Conservation (phyloP, 2,329 filamentous ascomycete genomes). For the Exophiala lecanii-corni region DNA sequence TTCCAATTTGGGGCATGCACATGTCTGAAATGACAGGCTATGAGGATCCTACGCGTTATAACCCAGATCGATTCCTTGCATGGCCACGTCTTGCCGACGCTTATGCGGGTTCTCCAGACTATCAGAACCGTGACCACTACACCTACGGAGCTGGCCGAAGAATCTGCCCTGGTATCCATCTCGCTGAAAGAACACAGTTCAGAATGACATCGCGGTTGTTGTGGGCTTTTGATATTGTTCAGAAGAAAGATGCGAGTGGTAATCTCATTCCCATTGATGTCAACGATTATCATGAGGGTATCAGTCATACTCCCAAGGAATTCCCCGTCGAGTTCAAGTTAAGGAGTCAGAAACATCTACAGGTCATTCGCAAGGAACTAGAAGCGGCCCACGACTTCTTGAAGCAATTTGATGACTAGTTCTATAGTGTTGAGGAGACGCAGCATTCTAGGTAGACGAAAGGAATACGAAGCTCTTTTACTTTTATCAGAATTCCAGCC, state of each 20-base stretch:
- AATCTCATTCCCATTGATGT: conserved; percentile 4
- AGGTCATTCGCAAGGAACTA: conserved; percentile 4
- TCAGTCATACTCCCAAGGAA: conserved; percentile 5
- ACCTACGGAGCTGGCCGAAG: conserved; percentile 40
- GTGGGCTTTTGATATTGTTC: conserved; percentile 41
- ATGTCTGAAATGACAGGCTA: conserved; percentile 37
- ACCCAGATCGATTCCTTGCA: conserved; percentile 36
- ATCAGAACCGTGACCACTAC: conserved; percentile 30
- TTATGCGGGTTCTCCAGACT: conserved; percentile 33
- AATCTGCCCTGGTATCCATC: conserved; percentile 45
- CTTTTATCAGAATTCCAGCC: no score
- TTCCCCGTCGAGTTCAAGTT: conserved; percentile 10
- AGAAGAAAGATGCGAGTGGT: background rate
- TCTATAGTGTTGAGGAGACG: background rate
- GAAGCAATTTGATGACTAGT: conserved; percentile 8
- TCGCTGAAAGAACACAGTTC: conserved; percentile 48
- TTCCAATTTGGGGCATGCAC: conserved; percentile 43
- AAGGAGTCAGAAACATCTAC: conserved; percentile 8
- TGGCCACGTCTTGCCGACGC: conserved; percentile 30
- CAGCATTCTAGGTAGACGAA: background rate
- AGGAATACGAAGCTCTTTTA: no score
- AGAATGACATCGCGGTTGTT: conserved; percentile 47
- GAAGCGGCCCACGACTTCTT: conserved; percentile 4
- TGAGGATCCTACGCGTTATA: conserved; percentile 36
- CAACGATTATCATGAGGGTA: background rate